Base-by-base conservation (phyloP, 192 early-diverging fungal genomes). In the Coemansia biformis region DNA sequence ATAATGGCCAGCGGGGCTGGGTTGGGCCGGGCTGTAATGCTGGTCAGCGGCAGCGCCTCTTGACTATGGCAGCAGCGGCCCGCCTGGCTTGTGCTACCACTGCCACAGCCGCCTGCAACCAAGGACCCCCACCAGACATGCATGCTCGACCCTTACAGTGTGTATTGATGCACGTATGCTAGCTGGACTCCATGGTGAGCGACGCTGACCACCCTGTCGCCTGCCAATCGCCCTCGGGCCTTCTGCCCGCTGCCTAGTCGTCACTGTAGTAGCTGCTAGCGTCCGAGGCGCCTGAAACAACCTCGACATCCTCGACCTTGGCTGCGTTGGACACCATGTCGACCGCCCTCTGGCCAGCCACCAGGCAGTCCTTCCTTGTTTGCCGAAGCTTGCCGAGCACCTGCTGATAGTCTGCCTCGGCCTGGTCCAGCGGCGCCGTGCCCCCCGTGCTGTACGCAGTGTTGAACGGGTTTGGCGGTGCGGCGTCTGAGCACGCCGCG, bases 361-460 rank as follows among this genome's bases (percentile, higher is more conserved):
- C 41, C 3, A 59, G 21, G 1, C 43, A 19, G 26, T 71, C 40
- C 16, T 42, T 55, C 15, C 51, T 54, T 13, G 39, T 33, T 34
- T 64, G 48, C 21, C 61, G 56, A 14, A 71, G 59, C n/a, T 48
- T 38, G 12, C 37, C 37, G 12, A 71, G 46, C n/a, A 57, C 68
- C 12, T 55, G 43, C 12, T 36, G 51, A 14, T 63, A 71, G 43
- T 71, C 68, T 7, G 59, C 68, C 17, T 59, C 60, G 0, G 68
- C 68, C n/a, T 63, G 60, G 10, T 71, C 68, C 29, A 71, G 38
- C 7, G 68, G 50, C 15, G 63, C 59, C 8, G 68, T 64, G 39
- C 59, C 68, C 6, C 53, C 57, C 12, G 68, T 71, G 36, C 68
- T 59, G 22, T 63, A 71, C 3, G 56, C 37, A 9, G 68, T 51